Base-by-base conservation (phyloP, 2,329 filamentous ascomycete species). In the Penicillium sp. region DNA sequence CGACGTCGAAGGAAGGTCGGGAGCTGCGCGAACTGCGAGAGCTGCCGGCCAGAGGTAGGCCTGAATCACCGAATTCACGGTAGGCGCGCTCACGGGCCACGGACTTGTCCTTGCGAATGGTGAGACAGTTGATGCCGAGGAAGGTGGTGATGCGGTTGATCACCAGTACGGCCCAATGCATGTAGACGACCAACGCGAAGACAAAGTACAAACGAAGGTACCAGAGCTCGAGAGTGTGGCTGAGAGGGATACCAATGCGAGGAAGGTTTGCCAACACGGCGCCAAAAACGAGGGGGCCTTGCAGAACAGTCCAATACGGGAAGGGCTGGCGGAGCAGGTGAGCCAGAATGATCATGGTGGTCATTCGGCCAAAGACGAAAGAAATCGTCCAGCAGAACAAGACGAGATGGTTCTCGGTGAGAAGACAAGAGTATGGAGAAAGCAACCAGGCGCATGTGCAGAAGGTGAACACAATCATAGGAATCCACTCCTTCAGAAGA, bases 341-440 rank as follows among this genome's bases (percentile, higher is more conserved):
- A 3, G 93, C 91, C 13, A 98, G 83, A 65, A 98, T 98, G 70
- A 97, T 97, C 76, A 97, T 98, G 35, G 93, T 98, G 0, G 93
- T 97, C 85, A 98, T 90, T 58, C 93, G 86, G 33, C 93, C 93
- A 68, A 98, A 97, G 50, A 96, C 93, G 61, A 97, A 90, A n/a
- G 88, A 87, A 77, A 97, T 86, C 50, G 88, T 95, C 51, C 95
- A 72, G 74, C 90, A 96, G 70, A 95, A 95, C 40, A 97, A 80
- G 9, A 94, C 83, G 1, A 98, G 80, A 63, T 93, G 87, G 72
- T 97, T 96, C 51, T 95, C 83, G 33, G 74, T 72, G 64, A 94
- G 79, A 34, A 98, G 73, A 9, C 81, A 84, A 50, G 90, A 95
- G 74, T 95, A 82, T 0, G 91, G 90, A 12, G 88, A 94, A 66